Evolutionary conservation across 2,329 filamentous ascomycete species (phyloP).

Genomic region (Ascocoryne sarcoides): DNA sequence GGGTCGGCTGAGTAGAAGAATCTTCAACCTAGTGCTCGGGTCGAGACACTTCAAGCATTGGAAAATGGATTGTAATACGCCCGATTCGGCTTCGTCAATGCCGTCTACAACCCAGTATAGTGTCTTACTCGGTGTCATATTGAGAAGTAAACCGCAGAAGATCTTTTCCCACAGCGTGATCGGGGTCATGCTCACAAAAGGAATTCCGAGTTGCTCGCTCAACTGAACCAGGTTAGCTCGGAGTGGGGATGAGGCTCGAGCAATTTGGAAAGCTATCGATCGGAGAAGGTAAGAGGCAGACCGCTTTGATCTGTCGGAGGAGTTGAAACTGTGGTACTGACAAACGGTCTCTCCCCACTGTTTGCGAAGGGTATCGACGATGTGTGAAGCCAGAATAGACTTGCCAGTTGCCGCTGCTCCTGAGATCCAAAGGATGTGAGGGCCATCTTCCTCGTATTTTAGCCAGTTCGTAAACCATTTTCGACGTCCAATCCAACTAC

Average conservation of each 20-base stretch:
- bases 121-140: neutral
- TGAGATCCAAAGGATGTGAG: slow-evolving; percentile 5
- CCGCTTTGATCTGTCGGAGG: slow-evolving; percentile 22
- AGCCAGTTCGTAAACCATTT: too few species aligned
- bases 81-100: slow-evolving; percentile 7
- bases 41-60: slow-evolving; percentile 3
- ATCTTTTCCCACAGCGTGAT: slow-evolving; percentile 5
- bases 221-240: too few species aligned
- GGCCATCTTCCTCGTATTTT: neutral
- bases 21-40: neutral
- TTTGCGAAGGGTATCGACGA: slow-evolving; percentile 4
- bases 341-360: slow-evolving; percentile 7
- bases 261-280: slow-evolving; percentile 26
- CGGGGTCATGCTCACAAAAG: neutral
- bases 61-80: slow-evolving; percentile 1
- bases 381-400: slow-evolving; percentile 6
- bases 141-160: slow-evolving; percentile 1
- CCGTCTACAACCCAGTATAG: slow-evolving; percentile 8
- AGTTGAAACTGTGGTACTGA: slow-evolving; percentile 28
- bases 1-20: slow-evolving; percentile 1
- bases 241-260: slow-evolving; percentile 11
- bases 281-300: slow-evolving; percentile 15
- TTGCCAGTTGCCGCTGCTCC: slow-evolving; percentile 5
- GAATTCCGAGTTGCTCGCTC: slow-evolving; percentile 8
- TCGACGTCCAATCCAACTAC: too few species aligned